Base-by-base conservation (phyloP, 2,329 filamentous ascomycete species). In the Iodosphaeria phyllophila region DNA sequence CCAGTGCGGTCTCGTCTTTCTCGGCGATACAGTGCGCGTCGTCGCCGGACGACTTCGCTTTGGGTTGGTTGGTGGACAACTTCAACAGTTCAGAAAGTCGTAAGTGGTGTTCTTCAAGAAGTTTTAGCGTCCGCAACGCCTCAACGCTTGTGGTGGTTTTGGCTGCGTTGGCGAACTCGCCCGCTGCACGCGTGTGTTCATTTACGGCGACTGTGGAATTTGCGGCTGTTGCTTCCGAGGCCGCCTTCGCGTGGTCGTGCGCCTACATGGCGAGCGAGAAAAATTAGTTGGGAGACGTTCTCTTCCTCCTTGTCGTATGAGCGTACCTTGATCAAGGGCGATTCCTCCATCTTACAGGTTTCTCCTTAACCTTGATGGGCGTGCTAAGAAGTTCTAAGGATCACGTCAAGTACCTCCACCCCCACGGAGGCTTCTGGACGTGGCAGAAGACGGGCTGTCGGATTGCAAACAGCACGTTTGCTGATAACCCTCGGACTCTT, bases 71-170 rank as follows among this genome's bases (percentile, higher is more conserved):
- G 44, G 59, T 52, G 18, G 78, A 74, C 21, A 75, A 65, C 41
- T 75, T 75, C 34, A 95, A 66, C 20, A 93, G 68, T 34, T 76
- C 70, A 10, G 84, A 82, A 8, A 95, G 71, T 32, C 71, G 73
- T 35, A 72, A 68, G 46, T 98, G 89, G 46, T 98, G 82, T 33
- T 78, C 64, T 48, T 93, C 82, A 29, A 98, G 71, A 3, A 95
- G 64, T 35, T 66, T 69, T 31, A 98, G 58, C 7, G 84, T 89
- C 26, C 89, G 71, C 24, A 92, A 52, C 9, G 84, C 86, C 59
- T 92, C 62, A 33, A 61, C 44, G 42, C 59, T 66, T 20, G 57
- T 60, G 6, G 80, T 92, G 23, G 54, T 64, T 32, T 69, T 65
- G n/a, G 79, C 73, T 16, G 83, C 84, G 31, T 74, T 74, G 31